These are phyloP conservation scores for Ulota crispa DNA, from an alignment of 225 moss, liverwort and hornwort species.

Conservation along the genomic window DNA sequence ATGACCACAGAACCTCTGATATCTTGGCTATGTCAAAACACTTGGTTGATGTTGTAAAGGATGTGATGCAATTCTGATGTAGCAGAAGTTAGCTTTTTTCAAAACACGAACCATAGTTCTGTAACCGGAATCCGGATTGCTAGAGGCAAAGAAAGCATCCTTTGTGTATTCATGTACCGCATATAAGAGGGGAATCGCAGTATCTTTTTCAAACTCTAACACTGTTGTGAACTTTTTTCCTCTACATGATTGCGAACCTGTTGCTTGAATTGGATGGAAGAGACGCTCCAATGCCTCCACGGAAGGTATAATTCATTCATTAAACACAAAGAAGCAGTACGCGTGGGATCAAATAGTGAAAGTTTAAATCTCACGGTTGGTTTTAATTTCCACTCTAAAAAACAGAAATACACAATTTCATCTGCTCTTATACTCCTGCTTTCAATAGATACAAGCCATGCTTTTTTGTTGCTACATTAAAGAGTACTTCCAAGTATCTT, in stretches of 20 bases:
- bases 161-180: constrained; percentile 44
- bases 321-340: neutral
- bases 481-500: too few species aligned
- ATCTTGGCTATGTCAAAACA: neutral
- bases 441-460: constrained; percentile 3
- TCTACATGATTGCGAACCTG: neutral
- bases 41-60: neutral
- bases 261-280: neutral
- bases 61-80: neutral
- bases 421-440: neutral
- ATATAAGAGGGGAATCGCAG: constrained; percentile 54
- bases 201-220: constrained; percentile 40
- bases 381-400: neutral
- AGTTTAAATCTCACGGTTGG: neutral
- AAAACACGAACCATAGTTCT: neutral
- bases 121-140: constrained; percentile 41
- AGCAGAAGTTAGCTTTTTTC: neutral
- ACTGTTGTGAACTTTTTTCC: neutral
- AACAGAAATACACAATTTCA: neutral
- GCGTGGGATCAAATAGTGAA: neutral
- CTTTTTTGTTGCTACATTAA: neutral
- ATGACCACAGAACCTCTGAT: neutral
- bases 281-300: neutral
- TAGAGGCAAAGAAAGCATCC: constrained; percentile 48
- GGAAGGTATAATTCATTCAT: neutral